phyloP scores from a whole-genome alignment of 2,329 filamentous ascomycete species.

The Stemphylium vesicarium region DNA sequence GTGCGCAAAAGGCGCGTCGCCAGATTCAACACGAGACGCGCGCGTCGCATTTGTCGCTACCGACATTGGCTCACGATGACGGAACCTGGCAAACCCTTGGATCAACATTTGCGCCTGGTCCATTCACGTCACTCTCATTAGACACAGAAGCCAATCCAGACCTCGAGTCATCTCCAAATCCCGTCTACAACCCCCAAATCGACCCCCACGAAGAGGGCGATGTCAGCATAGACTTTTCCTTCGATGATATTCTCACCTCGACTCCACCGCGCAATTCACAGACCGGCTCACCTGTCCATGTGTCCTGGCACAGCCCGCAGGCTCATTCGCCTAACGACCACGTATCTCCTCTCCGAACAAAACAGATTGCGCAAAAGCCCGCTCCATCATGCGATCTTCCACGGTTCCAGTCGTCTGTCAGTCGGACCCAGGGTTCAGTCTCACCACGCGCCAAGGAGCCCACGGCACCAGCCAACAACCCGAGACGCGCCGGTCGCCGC shows the following conservation, averaged over 20 bases:
- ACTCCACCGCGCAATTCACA: slow-evolving; percentile 17
- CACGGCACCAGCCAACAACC: neutral
- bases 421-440: neutral
- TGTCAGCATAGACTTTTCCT: slow-evolving; percentile 25
- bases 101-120: neutral
- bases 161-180: neutral
- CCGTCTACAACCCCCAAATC: neutral
- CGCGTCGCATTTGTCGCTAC: neutral
- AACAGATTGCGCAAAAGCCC: neutral
- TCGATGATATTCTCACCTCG: slow-evolving; percentile 20
- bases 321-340: neutral
- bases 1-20: slow-evolving; percentile 13
- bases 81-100: neutral
- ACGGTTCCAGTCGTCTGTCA: neutral
- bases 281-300: slow-evolving; percentile 14
- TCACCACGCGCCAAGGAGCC: neutral
- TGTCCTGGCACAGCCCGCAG: slow-evolving; percentile 10
- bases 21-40: neutral
- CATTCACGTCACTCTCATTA: neutral
- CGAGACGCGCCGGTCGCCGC: neutral
- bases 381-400: neutral
- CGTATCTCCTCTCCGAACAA: neutral
- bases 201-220: slow-evolving; percentile 6
- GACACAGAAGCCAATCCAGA: neutral
- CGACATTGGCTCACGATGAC: neutral